phyloP scores from a whole-genome alignment of 2,329 filamentous ascomycete species.

The Botrytis fragariae region DNA sequence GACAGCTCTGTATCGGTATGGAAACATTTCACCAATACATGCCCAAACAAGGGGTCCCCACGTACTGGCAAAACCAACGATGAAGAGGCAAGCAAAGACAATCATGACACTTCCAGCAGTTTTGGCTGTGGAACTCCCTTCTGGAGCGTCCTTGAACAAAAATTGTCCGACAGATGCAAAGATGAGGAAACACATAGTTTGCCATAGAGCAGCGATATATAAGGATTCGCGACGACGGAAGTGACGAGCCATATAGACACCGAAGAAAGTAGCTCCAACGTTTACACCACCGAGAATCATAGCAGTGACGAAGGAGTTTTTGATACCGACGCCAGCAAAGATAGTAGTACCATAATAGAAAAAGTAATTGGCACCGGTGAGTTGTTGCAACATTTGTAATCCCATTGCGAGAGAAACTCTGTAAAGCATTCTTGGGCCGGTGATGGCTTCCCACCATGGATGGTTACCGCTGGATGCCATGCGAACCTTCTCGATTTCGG shows the following conservation, averaged over 20 bases:
- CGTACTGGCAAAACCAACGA: slow-evolving; percentile 66
- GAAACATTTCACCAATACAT: slow-evolving; percentile 66
- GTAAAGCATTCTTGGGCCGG: slow-evolving; percentile 57
- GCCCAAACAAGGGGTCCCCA: slow-evolving; percentile 72
- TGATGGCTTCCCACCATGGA: slow-evolving; percentile 63
- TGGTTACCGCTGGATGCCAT: slow-evolving; percentile 50
- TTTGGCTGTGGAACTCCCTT: slow-evolving; percentile 39
- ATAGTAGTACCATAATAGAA: slow-evolving; percentile 67
- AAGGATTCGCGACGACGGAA: slow-evolving; percentile 67
- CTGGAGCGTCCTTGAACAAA: slow-evolving; percentile 45
- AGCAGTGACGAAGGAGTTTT: slow-evolving; percentile 66
- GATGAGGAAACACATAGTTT: slow-evolving; percentile 66
- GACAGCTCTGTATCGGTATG: slow-evolving; percentile 59
- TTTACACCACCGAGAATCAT: slow-evolving; percentile 69
- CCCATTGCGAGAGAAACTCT: slow-evolving; percentile 61
- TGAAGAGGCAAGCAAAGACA: slow-evolving; percentile 71
- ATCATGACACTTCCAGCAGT: slow-evolving; percentile 68
- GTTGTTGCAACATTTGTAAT: slow-evolving; percentile 66
- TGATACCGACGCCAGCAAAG: slow-evolving; percentile 58
- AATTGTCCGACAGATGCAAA: slow-evolving; percentile 55
- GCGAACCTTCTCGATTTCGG: slow-evolving; percentile 48
- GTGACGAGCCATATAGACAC: slow-evolving; percentile 64
- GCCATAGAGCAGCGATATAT: slow-evolving; percentile 63
- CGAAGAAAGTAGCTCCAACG: slow-evolving; percentile 55
- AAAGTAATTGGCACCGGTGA: slow-evolving; percentile 63